Evolutionary conservation across 73 alveolate genomes (phyloP).

Genomic region (Symbiodinium natans): DNA sequence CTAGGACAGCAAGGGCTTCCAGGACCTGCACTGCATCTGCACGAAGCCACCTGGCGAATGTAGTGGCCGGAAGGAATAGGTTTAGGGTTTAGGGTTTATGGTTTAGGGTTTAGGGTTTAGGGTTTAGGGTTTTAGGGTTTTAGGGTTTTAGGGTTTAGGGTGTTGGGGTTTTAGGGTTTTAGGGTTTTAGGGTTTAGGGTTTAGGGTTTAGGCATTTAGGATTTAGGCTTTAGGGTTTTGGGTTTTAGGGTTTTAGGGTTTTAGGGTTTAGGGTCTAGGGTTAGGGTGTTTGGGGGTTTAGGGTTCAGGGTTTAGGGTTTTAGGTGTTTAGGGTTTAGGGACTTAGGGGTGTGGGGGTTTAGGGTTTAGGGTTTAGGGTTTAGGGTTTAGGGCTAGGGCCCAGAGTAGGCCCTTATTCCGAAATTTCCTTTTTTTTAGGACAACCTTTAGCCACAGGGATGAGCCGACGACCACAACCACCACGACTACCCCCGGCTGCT

Average conservation of each 20-base stretch:
- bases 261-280: too few relatives aligned
- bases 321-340: background rate
- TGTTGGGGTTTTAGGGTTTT: too few relatives aligned
- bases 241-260: background rate
- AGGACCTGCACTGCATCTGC: conserved; percentile 1
- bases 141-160: too few relatives aligned
- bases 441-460: too few relatives aligned
- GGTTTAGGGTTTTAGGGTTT: background rate
- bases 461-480: background rate
- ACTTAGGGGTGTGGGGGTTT: too few relatives aligned
- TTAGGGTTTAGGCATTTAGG: too few relatives aligned
- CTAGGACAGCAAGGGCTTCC: background rate
- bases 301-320: background rate
- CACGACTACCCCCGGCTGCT: background rate
- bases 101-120: background rate
- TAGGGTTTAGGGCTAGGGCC: too few relatives aligned
- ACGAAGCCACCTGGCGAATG: background rate
- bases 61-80: background rate
- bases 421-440: too few relatives aligned
- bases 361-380: background rate
- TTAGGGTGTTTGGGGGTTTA: too few relatives aligned
- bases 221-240: too few relatives aligned
- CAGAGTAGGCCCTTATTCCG: too few relatives aligned
- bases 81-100: background rate
- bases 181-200: too few relatives aligned